A percentile compares a stretch with the other conserved stretches of the same genome.
phyloP scores from a whole-genome alignment of 2,329 filamentous ascomycete genomes.

The Coniochaeta pulveracea region DNA sequence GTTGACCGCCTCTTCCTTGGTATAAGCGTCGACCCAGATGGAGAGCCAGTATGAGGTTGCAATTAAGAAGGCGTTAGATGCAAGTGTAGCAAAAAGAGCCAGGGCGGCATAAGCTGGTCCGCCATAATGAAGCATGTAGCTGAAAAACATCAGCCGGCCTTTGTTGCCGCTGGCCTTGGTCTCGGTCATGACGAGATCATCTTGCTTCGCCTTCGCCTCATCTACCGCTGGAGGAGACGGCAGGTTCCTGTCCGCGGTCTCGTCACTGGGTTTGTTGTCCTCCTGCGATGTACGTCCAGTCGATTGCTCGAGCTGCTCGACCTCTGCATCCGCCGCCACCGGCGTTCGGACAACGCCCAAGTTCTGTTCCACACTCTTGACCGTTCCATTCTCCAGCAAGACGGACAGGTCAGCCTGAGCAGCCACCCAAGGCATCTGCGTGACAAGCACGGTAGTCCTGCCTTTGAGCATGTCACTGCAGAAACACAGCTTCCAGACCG shows the following conservation, averaged over 20 bases:
- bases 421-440: slow-evolving; percentile 41
- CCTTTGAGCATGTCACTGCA: slow-evolving; percentile 41
- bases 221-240: slow-evolving; percentile 20
- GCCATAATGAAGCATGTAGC: slow-evolving; percentile 41
- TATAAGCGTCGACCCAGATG: slow-evolving; percentile 41
- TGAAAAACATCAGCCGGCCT: slow-evolving; percentile 32
- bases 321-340: slow-evolving; percentile 18
- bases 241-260: slow-evolving; percentile 17
- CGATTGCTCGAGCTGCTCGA: no score
- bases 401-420: slow-evolving; percentile 37
- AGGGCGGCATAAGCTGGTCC: slow-evolving; percentile 28
- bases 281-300: no score
- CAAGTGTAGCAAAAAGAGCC: slow-evolving; percentile 25
- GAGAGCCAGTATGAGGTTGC: slow-evolving; percentile 36
- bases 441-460: slow-evolving; percentile 45
- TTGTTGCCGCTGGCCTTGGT: slow-evolving; percentile 32
- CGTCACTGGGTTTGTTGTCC: no score
- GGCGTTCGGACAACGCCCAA: slow-evolving; percentile 32
- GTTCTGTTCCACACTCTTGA: slow-evolving; percentile 29
- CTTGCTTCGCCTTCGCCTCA: slow-evolving; percentile 24
- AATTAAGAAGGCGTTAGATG: slow-evolving; percentile 29
- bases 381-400: slow-evolving; percentile 31
- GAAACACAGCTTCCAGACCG: slow-evolving; percentile 46
- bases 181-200: slow-evolving; percentile 34
- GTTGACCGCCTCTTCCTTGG: slow-evolving; percentile 28